Evolutionary conservation across 805 yeast species (phyloP), one percentile per base, ranked within the genome.

Genomic region (Lipomyces mesembrius): DNA sequence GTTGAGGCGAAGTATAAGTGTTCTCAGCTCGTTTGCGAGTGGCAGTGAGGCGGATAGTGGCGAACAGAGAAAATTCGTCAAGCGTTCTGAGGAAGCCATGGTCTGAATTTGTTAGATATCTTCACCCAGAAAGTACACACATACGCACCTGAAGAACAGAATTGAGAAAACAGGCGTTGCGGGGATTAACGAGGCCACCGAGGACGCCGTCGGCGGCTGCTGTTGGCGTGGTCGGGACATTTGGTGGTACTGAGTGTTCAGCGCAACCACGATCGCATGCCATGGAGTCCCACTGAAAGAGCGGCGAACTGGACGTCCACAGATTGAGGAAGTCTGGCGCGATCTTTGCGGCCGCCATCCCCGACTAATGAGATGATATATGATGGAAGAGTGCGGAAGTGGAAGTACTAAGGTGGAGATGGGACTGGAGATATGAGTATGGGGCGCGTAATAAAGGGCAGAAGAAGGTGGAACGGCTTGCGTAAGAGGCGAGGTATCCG

Each of bases 121-220:
- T 43, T 43, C 22, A 43, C 49, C 2, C 56, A 22, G 7, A 52
- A 25, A 7, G 17, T 0, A 11, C 14, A 25, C 14, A n/a, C 9
- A 32, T 25, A 25, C 61, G 25, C 22, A 49, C 61, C 76, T 93
- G 97, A 34, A 92, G 77, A 0, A 92, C 97, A 34, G 92, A 86
- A 78, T 92, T 92, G 95, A 92, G 92, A 74, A 93, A 92, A 77
- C 98, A 92, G 0, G 97, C 91, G 75, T 93, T 93, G 17, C 97
- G 97, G 71, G 91, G 97, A 75, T 92, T 92, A 66, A 85, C 83
- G 53, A 92, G 82, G 1, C 97, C 97, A 34, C 97, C 97, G 4
- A 60, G 64, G 14, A 61, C 64, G 17, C 61, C 49, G 8, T 49
- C 20, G 6, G 37, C 14, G 9, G 29, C 20, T 25, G 49, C 20